A percentile compares a stretch with the other conserved stretches of the same genome.
Evolutionary conservation across 805 yeast species (phyloP).

Genomic region (Suhomyces pyralidae): DNA sequence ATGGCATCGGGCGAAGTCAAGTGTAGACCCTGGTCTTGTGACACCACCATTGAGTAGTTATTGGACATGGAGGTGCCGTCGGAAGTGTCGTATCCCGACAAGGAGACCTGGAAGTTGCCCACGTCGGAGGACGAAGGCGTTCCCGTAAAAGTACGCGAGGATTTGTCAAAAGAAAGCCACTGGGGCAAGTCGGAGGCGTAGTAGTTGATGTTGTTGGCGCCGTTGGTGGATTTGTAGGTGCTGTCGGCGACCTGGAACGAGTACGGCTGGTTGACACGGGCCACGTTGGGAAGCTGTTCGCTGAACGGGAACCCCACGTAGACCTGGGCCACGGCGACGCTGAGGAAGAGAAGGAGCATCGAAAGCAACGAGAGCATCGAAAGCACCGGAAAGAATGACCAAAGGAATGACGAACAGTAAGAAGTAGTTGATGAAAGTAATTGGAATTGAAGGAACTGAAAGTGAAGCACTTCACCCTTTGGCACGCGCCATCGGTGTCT

Average conservation of each 20-base stretch:
- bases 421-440: not conserved
- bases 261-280: constrained; percentile 62
- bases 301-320: constrained; percentile 71
- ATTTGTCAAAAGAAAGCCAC: constrained; percentile 75
- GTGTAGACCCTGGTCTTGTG: constrained; percentile 53
- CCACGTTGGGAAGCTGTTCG: constrained; percentile 86
- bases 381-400: not conserved
- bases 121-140: constrained; percentile 54
- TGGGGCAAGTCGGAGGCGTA: constrained; percentile 58
- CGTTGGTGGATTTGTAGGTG: constrained; percentile 51
- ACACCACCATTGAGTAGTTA: constrained; percentile 58
- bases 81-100: constrained; percentile 64
- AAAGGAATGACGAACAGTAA: not conserved
- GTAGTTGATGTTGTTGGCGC: constrained; percentile 48
- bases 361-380: not conserved
- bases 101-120: constrained; percentile 38
- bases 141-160: constrained; percentile 63
- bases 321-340: constrained; percentile 41
- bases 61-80: constrained; percentile 46
- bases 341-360: constrained; percentile 5
- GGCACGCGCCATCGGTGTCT: not conserved
- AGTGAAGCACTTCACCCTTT: not conserved
- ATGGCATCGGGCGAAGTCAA: constrained; percentile 43
- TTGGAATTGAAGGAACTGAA: not conserved
- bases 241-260: constrained; percentile 64